A percentile compares a stretch with the other conserved stretches of the same genome.
These are phyloP conservation scores for Flaveria robusta DNA, from an alignment of 129 eudicot genomes.

Conservation along the genomic window DNA sequence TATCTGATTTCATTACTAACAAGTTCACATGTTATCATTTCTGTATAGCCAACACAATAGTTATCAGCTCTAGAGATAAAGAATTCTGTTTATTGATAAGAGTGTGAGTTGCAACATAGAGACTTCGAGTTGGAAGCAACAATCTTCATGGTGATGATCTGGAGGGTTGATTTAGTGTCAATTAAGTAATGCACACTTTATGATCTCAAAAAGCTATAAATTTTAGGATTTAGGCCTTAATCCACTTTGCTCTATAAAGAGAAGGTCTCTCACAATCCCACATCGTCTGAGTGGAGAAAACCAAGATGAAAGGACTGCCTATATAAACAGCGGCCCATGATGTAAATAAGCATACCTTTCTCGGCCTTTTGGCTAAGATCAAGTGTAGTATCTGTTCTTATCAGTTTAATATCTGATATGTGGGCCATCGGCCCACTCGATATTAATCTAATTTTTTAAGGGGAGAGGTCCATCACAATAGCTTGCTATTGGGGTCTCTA, in stretches of 20 bases:
- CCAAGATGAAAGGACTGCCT: neutral
- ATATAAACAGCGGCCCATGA: neutral
- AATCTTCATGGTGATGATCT: neutral
- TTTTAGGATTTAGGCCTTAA: neutral
- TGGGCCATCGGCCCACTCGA: conserved; percentile 6
- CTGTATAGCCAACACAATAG: neutral
- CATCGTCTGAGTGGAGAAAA: neutral
- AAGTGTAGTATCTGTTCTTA: conserved; percentile 13
- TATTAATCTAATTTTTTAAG: conserved; percentile 13
- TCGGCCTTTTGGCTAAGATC: conserved; percentile 19
- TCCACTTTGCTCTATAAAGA: no score
- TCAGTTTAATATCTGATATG: conserved; percentile 10
- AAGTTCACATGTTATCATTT: neutral
- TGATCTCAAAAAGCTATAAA: neutral
- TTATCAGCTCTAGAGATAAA: neutral
- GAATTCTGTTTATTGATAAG: neutral
- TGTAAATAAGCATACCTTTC: neutral
- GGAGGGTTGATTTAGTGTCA: neutral
- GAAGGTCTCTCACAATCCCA: neutral
- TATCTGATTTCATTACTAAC: neutral
- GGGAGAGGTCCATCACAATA: neutral
- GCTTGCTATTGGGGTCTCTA: no score
- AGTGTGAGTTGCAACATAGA: neutral
- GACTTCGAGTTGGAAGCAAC: neutral
- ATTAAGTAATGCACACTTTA: no score